phyloP scores from a whole-genome alignment of 1,139 yeast genomes.

The Kodamaea fungicola region DNA sequence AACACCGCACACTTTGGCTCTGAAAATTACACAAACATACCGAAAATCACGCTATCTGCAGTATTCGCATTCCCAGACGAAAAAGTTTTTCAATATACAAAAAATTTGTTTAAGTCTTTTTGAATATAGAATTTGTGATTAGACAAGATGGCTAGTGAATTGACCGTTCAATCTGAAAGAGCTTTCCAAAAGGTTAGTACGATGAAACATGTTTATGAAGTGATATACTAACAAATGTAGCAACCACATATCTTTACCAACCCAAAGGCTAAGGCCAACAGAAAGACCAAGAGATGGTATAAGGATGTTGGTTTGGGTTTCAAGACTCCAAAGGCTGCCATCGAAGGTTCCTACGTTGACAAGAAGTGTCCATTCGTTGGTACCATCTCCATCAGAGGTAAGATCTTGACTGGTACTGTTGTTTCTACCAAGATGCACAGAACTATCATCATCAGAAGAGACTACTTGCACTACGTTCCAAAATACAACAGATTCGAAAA shows the following conservation, averaged over 20 bases:
- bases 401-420: conserved; percentile 97
- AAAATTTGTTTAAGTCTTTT: conserved; percentile 9
- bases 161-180: conserved; percentile 99
- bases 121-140: conserved; percentile 13
- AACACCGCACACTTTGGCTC: neutral
- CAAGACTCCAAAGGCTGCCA: conserved; percentile 99
- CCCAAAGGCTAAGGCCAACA: conserved; percentile 99
- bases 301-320: conserved; percentile 99
- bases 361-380: conserved; percentile 99
- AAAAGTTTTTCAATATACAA: conserved; percentile 7
- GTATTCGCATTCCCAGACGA: conserved; percentile 4
- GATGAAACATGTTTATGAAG: conserved; percentile 1
- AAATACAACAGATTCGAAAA: conserved; percentile 99
- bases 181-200: conserved; percentile 99
- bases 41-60: conserved; percentile 5
- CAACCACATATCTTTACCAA: conserved; percentile 99
- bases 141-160: conserved; percentile 94
- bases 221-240: conserved; percentile 47
- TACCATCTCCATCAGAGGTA: conserved; percentile 97
- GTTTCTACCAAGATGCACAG: conserved; percentile 99
- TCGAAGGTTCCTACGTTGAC: conserved; percentile 98
- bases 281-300: conserved; percentile 99
- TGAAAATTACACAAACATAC: neutral
- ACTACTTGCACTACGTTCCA: conserved; percentile 99
- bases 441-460: conserved; percentile 99